phyloP scores from a whole-genome alignment of 75 land plant species.

The Picea sitchensis region DNA sequence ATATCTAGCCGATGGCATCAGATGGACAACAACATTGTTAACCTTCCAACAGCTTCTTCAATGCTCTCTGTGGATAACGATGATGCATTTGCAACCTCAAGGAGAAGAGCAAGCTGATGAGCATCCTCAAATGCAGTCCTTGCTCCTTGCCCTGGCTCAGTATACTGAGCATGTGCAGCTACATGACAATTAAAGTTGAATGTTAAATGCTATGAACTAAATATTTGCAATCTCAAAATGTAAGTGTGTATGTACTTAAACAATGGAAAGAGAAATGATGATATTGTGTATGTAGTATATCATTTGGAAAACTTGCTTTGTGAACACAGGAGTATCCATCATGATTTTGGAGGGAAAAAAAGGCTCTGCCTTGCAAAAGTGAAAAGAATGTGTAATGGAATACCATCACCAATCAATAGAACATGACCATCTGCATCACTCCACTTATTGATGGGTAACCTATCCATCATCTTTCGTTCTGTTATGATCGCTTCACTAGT shows the following conservation, averaged over 20 bases:
- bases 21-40: too few species aligned
- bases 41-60: not conserved
- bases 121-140: constrained; percentile 37
- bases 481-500: not conserved
- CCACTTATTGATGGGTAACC: constrained; percentile 12
- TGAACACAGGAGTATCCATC: too few species aligned
- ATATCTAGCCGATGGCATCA: not conserved
- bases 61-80: constrained; percentile 2
- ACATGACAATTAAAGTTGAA: not conserved
- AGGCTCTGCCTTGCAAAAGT: too few species aligned
- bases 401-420: constrained; percentile 18
- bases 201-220: too few species aligned
- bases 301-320: too few species aligned
- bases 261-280: too few species aligned
- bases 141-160: constrained; percentile 26
- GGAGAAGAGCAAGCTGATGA: constrained; percentile 28
- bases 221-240: too few species aligned
- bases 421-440: constrained; percentile 13
- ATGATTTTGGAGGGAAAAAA: too few species aligned
- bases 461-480: constrained; percentile 12
- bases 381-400: not conserved
- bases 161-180: constrained; percentile 34
- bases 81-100: constrained; percentile 9
- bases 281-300: too few species aligned
- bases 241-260: too few species aligned